Evolutionary conservation across 2,329 filamentous ascomycete genomes (phyloP).

Genomic region (Dendrostoma leiphaemia): DNA sequence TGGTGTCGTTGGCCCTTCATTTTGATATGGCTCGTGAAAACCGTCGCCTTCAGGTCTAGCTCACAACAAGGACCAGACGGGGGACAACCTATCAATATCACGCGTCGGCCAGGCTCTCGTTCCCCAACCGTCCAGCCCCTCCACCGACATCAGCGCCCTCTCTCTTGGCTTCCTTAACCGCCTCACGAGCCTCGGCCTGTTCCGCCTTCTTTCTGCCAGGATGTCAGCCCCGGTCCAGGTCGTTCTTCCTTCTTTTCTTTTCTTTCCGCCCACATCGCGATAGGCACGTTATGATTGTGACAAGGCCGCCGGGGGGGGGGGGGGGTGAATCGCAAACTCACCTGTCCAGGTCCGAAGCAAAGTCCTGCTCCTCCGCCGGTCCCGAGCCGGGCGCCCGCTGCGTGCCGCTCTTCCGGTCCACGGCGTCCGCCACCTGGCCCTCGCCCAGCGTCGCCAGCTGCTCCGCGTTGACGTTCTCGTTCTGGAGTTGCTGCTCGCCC

Average conservation of each 20-base stretch:
- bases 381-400: conserved; percentile 21
- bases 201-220: conserved; percentile 22
- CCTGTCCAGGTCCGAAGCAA: conserved; percentile 22
- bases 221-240: conserved; percentile 7
- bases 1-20: no score
- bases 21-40: no score
- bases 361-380: conserved; percentile 20
- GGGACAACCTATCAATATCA: not conserved
- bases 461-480: conserved; percentile 25
- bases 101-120: conserved; percentile 2
- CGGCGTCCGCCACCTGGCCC: conserved; percentile 26
- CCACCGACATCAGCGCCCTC: conserved; percentile 23
- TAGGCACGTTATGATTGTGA: no score
- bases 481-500: conserved; percentile 9
- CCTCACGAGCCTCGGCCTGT: conserved; percentile 22
- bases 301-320: no score
- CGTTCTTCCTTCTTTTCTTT: no score
- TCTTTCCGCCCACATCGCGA: no score
- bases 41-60: not conserved
- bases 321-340: no score
- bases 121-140: conserved; percentile 6
- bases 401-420: conserved; percentile 24
- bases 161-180: conserved; percentile 19
- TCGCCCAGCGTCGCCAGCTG: conserved; percentile 24
- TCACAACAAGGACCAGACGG: not conserved